Conservation (phyloP, 1,139 yeast species). For the Yueomyces sp. region DNA sequence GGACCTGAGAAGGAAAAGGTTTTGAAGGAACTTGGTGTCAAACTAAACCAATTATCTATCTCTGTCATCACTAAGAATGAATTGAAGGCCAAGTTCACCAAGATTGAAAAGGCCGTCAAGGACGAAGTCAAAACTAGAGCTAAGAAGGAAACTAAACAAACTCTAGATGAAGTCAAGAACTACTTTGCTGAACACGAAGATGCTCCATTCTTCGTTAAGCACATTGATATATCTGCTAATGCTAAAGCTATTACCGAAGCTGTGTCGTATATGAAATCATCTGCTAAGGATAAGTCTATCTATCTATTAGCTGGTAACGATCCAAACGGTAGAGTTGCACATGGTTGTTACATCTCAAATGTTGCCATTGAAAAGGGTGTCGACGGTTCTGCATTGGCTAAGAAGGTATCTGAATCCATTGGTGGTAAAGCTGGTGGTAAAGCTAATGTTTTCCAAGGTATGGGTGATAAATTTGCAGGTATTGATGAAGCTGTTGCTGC, state of each 20-base stretch:
- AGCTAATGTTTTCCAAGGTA: conserved; percentile 92
- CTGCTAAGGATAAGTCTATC: conserved; percentile 61
- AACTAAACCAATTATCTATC: conserved; percentile 67
- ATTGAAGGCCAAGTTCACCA: conserved; percentile 60
- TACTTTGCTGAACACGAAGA: conserved; percentile 46
- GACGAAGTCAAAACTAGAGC: conserved; percentile 80
- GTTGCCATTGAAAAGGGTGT: conserved; percentile 60
- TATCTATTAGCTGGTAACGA: conserved; percentile 70
- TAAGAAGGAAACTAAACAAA: conserved; percentile 76
- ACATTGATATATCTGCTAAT: conserved; percentile 60
- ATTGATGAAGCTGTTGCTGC: conserved; percentile 62
- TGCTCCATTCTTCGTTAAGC: conserved; percentile 48
- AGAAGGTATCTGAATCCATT: conserved; percentile 53
- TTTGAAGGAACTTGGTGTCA: conserved; percentile 74
- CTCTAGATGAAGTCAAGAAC: conserved; percentile 63
- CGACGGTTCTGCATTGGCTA: conserved; percentile 65
- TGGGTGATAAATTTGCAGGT: conserved; percentile 73
- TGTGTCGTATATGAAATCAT: conserved; percentile 69
- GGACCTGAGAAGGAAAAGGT: conserved; percentile 65
- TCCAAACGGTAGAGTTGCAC: conserved; percentile 67
- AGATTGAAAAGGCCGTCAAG: conserved; percentile 73
- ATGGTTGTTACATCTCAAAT: conserved; percentile 81
- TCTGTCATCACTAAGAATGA: conserved; percentile 72
- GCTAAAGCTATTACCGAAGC: conserved; percentile 95
- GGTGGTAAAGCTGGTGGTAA: conserved; percentile 99